Conservation (phyloP, 495 filamentous ascomycete genomes). For the Neurospora pannonica region DNA sequence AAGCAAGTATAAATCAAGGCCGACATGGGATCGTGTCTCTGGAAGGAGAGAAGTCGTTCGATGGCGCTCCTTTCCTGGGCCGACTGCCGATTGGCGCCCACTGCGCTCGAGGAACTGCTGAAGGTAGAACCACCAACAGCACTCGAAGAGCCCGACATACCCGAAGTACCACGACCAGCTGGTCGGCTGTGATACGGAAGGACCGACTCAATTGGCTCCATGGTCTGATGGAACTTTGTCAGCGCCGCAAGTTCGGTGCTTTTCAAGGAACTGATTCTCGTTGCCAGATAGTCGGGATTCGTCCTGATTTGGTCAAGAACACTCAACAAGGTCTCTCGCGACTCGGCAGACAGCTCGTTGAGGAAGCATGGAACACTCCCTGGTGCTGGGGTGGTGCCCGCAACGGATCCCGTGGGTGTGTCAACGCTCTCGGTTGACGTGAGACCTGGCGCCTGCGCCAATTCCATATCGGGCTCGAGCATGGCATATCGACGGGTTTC, state of each 20-base stretch:
- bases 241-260: constrained; percentile 64
- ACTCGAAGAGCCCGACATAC: constrained; percentile 8
- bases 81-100: constrained; percentile 13
- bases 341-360: constrained; percentile 65
- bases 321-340: constrained; percentile 62
- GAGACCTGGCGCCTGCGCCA: constrained; percentile 32
- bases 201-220: constrained; percentile 73
- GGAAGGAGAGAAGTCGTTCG: constrained; percentile 68
- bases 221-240: constrained; percentile 61
- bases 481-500: constrained; percentile 57
- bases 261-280: constrained; percentile 62
- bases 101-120: constrained; percentile 10
- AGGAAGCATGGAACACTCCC: constrained; percentile 61
- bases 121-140: constrained; percentile 4
- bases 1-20: constrained; percentile 81
- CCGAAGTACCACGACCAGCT: constrained; percentile 12
- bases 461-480: constrained; percentile 58
- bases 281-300: constrained; percentile 78
- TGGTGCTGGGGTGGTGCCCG: constrained; percentile 24
- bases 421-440: constrained; percentile 38
- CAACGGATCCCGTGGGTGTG: constrained; percentile 27
- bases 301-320: constrained; percentile 77
- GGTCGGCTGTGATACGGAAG: constrained; percentile 61
- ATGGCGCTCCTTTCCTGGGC: constrained; percentile 41
- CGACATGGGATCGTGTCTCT: constrained; percentile 79